These are phyloP conservation scores for Ceratocystis destructans DNA, from an alignment of 2,329 filamentous ascomycete species.

Conservation along the genomic window DNA sequence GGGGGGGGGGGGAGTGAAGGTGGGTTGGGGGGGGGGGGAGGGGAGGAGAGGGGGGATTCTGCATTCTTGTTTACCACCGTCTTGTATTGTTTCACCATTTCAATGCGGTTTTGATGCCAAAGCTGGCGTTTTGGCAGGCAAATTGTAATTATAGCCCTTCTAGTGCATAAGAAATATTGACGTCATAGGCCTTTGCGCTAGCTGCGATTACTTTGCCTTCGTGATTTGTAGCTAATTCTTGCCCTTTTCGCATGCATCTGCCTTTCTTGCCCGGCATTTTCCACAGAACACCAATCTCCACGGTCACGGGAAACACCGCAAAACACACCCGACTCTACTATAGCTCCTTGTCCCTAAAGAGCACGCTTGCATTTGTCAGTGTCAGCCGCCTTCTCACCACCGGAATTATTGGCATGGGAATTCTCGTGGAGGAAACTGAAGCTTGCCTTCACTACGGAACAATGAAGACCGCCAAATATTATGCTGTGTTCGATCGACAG, in stretches of 20 bases:
- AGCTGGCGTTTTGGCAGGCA: too few relatives aligned
- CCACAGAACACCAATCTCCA: not conserved
- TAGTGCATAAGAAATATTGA: too few relatives aligned
- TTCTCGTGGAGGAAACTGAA: slow-evolving; percentile 47
- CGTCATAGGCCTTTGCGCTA: not conserved
- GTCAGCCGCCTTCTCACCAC: slow-evolving; percentile 47
- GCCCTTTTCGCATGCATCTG: not conserved
- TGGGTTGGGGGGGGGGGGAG: too few relatives aligned
- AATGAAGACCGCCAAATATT: slow-evolving; percentile 45
- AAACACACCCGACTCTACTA: slow-evolving; percentile 15
- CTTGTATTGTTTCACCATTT: too few relatives aligned
- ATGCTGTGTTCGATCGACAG: slow-evolving; percentile 55
- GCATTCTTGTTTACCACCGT: too few relatives aligned
- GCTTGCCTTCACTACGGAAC: slow-evolving; percentile 41
- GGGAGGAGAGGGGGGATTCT: too few relatives aligned
- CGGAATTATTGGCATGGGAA: slow-evolving; percentile 58
- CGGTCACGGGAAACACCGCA: not conserved
- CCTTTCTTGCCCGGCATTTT: not conserved
- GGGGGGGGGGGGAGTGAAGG: too few relatives aligned
- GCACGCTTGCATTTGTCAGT: slow-evolving; percentile 37
- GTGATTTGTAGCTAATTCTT: not conserved
- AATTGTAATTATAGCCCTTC: too few relatives aligned
- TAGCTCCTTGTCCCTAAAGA: slow-evolving; percentile 27
- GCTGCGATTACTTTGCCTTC: not conserved
- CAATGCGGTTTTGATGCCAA: too few relatives aligned